These are phyloP conservation scores for Xylariaceae sp. DNA, from an alignment of 2,329 filamentous ascomycete species.

Conservation along the genomic window DNA sequence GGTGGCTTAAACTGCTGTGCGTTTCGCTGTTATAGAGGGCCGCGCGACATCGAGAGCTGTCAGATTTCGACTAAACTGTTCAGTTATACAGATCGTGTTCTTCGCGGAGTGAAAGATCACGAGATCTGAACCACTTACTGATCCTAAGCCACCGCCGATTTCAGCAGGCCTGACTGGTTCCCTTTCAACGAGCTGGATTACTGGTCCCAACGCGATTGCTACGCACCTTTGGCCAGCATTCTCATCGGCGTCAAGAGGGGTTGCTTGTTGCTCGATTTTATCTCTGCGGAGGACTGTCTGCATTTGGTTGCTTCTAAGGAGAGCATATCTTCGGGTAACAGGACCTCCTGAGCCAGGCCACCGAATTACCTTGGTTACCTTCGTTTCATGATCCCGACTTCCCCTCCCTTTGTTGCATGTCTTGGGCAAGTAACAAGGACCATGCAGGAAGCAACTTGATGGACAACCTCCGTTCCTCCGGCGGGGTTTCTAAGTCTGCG, in stretches of 20 bases:
- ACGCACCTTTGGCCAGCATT: background rate
- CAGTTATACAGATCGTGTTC: background rate
- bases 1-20: no score
- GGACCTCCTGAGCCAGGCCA: no score
- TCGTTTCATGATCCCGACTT: no score
- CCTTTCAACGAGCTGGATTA: background rate
- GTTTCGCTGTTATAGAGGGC: background rate
- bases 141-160: background rate
- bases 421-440: no score
- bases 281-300: no score
- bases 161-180: background rate
- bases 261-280: background rate
- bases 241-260: background rate
- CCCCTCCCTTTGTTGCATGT: no score
- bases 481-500: no score
- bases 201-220: background rate
- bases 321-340: no score
- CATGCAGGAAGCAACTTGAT: no score
- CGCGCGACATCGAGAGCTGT: background rate
- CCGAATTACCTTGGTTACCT: no score
- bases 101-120: background rate
- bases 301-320: no score
- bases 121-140: background rate
- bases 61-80: background rate
- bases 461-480: no score